Evolutionary conservation across 2,329 filamentous ascomycete species (phyloP), one percentile per base, ranked within the genome.

Genomic region (Fusarium verticillioides): DNA sequence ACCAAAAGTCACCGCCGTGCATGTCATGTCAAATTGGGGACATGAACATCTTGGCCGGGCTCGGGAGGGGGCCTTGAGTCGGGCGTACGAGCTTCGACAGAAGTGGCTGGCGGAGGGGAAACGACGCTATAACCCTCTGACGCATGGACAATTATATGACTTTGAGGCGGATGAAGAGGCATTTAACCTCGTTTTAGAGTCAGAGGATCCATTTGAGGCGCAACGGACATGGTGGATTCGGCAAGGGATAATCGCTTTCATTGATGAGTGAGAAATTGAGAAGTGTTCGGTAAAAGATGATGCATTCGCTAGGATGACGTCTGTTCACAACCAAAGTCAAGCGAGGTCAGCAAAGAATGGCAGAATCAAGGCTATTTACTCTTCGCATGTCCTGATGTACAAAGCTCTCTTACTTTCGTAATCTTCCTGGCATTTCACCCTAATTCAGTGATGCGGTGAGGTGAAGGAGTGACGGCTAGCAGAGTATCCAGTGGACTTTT

Each of bases 61-160:
- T 9, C 54, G 40, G 2, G 11, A 15, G n/a, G 11, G 18, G 1
- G 18, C 40, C 1, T 2, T 58, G 28, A 21, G 28, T 11, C n/a
- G 8, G 18, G 18, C 28, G 18, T 46, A 21, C 2, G 0, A 9
- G 4, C 30, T 21, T 34, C 54, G 54, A 46, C 16, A 46, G 18
- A 19, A 10, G 28, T 58, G 18, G 54, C 18, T 36, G 9, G 28
- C 13, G 1, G 5, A 46, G 7, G 4, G 18, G 21, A 21, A 58
- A 26, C n/a, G 54, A 21, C 7, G 4, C 2, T 8, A 9, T 11
- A 9, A n/a, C 0, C 12, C 2, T n/a, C 6, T 21, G 4, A 1
- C 2, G 7, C 4, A 34, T 1, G 11, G 13, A 7, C 12, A 34
- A 23, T n/a, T 3, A 4, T 3, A 34, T 11, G 30, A 16, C 9